A percentile compares a stretch with the other conserved stretches of the same genome.
phyloP scores from a whole-genome alignment of 345 rosid genomes.

The Populus pruinosa region DNA sequence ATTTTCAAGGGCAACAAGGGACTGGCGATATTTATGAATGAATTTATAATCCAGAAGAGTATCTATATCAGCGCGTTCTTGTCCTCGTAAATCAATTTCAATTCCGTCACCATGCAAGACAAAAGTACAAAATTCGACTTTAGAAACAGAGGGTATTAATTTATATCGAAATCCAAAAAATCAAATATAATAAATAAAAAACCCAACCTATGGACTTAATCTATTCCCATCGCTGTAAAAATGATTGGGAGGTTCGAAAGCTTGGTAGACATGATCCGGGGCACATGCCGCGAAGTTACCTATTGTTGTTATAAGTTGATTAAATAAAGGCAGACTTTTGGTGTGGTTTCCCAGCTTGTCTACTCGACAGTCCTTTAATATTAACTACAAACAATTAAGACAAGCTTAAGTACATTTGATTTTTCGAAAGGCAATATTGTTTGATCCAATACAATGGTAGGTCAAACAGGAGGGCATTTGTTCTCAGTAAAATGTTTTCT shows the following conservation, averaged over 20 bases:
- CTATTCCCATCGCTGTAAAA: neutral
- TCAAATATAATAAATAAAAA: neutral
- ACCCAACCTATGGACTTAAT: neutral
- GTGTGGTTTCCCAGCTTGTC: no score
- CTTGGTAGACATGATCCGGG: constrained; percentile 32
- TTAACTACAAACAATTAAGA: no score
- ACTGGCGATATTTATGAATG: neutral
- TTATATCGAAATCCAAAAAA: no score
- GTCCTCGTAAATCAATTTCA: neutral
- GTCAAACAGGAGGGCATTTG: no score
- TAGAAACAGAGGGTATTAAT: neutral
- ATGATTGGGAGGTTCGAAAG: constrained; percentile 14
- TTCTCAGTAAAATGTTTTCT: no score
- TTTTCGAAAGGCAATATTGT: no score
- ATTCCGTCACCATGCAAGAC: neutral
- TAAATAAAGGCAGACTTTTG: no score
- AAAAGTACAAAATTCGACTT: neutral
- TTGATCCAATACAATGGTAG: no score
- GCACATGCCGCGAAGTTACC: constrained; percentile 30
- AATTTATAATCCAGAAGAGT: neutral
- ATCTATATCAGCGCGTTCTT: constrained; percentile 4
- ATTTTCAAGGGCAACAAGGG: no score
- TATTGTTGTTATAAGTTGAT: no score
- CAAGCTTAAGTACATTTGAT: no score
- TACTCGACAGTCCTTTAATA: no score